Percentiles rank a stretch among this genome's conserved stretches.
Conservation (phyloP, 2,329 filamentous ascomycete genomes). For the Colletotrichum sp. region DNA sequence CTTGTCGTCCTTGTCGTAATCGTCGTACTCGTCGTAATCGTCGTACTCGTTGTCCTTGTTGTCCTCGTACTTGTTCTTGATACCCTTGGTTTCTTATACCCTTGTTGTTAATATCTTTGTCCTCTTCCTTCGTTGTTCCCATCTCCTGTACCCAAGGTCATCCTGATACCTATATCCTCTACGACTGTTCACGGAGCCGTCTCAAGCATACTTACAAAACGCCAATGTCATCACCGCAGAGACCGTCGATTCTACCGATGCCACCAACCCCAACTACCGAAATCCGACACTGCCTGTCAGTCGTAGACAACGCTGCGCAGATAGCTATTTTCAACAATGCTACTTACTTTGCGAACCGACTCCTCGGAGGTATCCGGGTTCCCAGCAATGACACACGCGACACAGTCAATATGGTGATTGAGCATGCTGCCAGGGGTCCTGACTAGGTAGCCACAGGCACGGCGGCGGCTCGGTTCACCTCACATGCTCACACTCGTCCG, state of each 20-base stretch:
- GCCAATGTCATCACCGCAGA: background rate
- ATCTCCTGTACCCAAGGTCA: background rate
- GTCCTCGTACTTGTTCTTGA: background rate
- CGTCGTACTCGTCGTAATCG: too few relatives aligned
- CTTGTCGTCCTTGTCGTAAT: too few relatives aligned
- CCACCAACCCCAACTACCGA: too few relatives aligned
- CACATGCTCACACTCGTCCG: background rate
- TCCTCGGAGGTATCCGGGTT: background rate
- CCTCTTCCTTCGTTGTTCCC: background rate
- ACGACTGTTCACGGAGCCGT: background rate
- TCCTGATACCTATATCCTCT: background rate
- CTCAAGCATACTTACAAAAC: background rate
- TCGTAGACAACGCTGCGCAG: too few relatives aligned
- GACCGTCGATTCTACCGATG: background rate
- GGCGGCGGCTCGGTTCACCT: background rate
- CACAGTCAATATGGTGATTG: too few relatives aligned
- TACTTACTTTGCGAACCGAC: too few relatives aligned
- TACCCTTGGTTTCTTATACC: too few relatives aligned
- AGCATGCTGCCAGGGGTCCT: too few relatives aligned
- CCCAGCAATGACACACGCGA: fast-evolving
- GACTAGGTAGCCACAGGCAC: background rate
- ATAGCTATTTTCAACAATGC: too few relatives aligned
- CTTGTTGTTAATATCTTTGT: too few relatives aligned
- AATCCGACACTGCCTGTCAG: too few relatives aligned
- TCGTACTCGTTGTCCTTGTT: too few relatives aligned